These are phyloP conservation scores for Fusarium sp. DNA, from an alignment of 2,329 filamentous ascomycete genomes.

Conservation along the genomic window DNA sequence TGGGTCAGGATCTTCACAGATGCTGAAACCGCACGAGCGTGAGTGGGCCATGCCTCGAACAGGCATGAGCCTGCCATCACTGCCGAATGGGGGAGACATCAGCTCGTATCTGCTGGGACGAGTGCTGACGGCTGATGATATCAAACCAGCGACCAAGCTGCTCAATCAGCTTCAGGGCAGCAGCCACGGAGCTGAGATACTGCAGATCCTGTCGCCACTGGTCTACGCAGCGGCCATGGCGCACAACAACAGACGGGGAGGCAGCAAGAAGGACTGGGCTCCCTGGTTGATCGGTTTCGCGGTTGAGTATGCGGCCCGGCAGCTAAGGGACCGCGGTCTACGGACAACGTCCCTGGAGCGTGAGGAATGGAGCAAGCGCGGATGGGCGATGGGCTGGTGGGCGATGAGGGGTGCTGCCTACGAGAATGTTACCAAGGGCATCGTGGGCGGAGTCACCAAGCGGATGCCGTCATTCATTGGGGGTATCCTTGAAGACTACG, in stretches of 20 bases:
- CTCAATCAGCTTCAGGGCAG: conserved; percentile 83
- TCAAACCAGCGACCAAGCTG: conserved; percentile 88
- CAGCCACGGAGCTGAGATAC: conserved; percentile 82
- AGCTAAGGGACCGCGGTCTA: conserved; percentile 78
- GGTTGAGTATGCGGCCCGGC: conserved; percentile 89
- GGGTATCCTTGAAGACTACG: conserved; percentile 92
- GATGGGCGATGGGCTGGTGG: conserved; percentile 96
- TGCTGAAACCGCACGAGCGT: conserved; percentile 56
- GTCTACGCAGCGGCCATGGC: conserved; percentile 87
- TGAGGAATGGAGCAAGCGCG: conserved; percentile 88
- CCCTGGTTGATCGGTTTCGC: conserved; percentile 90
- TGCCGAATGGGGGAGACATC: conserved; percentile 85
- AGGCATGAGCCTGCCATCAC: conserved; percentile 81
- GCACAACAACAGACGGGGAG: conserved; percentile 58
- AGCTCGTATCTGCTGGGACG: conserved; percentile 88
- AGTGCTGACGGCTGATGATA: conserved; percentile 94
- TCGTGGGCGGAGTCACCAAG: conserved; percentile 78
- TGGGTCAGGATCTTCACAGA: conserved; percentile 33
- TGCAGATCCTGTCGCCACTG: conserved; percentile 91
- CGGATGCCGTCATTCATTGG: conserved; percentile 83
- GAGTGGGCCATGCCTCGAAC: conserved; percentile 97
- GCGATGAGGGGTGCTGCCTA: conserved; percentile 96
- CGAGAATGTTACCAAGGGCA: conserved; percentile 84
- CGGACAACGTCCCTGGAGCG: conserved; percentile 88
- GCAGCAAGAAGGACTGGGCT: conserved; percentile 83